Evolutionary conservation across 805 yeast species (phyloP), one percentile per base, ranked within the genome.

Genomic region (Yarrowia alimentaria): DNA sequence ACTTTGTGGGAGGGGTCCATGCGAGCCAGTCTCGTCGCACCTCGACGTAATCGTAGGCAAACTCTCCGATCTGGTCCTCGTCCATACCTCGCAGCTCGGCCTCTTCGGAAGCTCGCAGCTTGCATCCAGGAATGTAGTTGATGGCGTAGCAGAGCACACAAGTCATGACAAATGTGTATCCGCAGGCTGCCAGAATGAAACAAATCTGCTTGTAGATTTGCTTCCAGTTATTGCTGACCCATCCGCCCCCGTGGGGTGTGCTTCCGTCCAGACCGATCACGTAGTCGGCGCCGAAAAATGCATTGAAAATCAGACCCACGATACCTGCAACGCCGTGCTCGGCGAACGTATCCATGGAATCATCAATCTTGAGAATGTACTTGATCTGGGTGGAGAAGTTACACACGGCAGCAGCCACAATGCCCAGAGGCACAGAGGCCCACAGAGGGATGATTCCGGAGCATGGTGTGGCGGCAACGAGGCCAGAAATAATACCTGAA

Each of bases 321-420:
- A 90, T 76, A 24, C 99, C 99, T 0, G 97, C 98, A 60, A 91
- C 76, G 43, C 96, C 98, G 81, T 91, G 99, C 79, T 91, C 98
- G n/a, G 98, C 98, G 64, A 91, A 76, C 47, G 89, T 81, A 83
- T 93, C 98, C 60, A 93, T 71, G 1, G 96, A 82, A 69, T 91
- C 99, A 66, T 93, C 98, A 47, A 91, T 89, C 54, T 77, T 76
- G 38, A 85, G 70, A 56, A 86, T 68, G 64, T 84, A 86, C 68
- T 91, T 91, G 65, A 91, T 70, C 61, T 88, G 85, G 38, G 97
- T 91, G 52, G 95, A 73, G 62, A 85, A 85, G 72, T 91, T 91
- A 77, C 98, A 93, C 26, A 83, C 79, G 9, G 83, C 67, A 30
- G 95, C 95, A 0, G 96, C 73, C 2, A 79, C 77, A 28, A 87